A percentile compares a stretch with the other conserved stretches of the same genome.
Evolutionary conservation across 1,284 basidiomycete genomes (phyloP).

Genomic region (Fistulina hepatica): DNA sequence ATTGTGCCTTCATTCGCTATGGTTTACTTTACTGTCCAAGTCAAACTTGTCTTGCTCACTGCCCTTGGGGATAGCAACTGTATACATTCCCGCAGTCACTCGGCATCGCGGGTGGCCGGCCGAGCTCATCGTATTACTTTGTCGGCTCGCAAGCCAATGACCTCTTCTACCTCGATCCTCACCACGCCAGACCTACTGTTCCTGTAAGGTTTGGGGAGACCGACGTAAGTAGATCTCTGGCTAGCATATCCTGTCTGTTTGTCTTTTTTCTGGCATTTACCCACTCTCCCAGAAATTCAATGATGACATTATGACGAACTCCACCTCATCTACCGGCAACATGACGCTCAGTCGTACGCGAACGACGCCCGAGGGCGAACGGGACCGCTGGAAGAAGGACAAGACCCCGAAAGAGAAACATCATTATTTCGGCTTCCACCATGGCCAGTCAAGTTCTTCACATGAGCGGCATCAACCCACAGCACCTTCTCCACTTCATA

Average conservation of each 20-base stretch:
- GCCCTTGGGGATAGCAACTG: slow-evolving; percentile 47
- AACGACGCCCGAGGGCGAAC: background rate
- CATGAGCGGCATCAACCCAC: background rate
- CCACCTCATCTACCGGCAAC: too few species aligned
- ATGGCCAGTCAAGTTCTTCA: background rate
- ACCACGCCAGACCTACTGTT: slow-evolving; percentile 77
- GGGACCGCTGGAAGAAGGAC: background rate
- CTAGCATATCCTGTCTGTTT: too few species aligned
- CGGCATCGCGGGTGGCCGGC: slow-evolving; percentile 92
- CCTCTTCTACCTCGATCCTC: slow-evolving; percentile 94
- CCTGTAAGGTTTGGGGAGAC: too few species aligned
- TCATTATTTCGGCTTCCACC: background rate
- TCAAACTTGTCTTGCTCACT: slow-evolving; percentile 2
- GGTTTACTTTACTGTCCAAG: background rate
- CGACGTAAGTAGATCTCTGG: too few species aligned
- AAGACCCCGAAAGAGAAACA: background rate
- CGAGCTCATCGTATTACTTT: slow-evolving; percentile 95
- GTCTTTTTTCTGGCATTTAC: too few species aligned
- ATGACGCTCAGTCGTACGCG: too few species aligned
- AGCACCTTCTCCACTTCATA: background rate
- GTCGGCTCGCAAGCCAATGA: slow-evolving; percentile 85
- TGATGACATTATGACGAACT: too few species aligned
- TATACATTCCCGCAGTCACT: slow-evolving; percentile 89
- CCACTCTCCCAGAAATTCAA: too few species aligned
- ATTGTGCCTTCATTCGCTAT: too few species aligned